Conservation (phyloP, 257 asterid genomes). For the Solanum etuberosum region DNA sequence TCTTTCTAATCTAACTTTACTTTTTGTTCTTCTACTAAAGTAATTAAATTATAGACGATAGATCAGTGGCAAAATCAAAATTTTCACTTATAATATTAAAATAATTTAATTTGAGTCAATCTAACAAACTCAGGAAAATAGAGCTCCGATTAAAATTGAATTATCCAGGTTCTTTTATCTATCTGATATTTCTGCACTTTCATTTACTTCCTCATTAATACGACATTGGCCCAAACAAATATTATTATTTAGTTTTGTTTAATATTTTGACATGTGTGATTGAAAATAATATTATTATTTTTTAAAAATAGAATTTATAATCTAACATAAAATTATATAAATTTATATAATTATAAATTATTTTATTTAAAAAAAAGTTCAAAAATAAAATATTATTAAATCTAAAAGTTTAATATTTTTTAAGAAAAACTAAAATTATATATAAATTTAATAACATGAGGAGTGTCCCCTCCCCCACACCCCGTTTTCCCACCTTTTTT, state of each 20-base stretch:
- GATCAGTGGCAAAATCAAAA: too few relatives aligned
- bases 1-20: neutral
- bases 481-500: neutral
- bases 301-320: neutral
- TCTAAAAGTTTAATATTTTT: neutral
- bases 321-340: neutral
- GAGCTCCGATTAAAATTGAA: fast-evolving
- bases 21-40: neutral
- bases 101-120: neutral
- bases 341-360: neutral
- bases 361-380: neutral
- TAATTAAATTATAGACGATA: neutral
- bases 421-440: neutral
- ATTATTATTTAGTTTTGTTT: neutral
- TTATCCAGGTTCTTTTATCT: neutral
- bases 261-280: neutral
- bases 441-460: neutral
- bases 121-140: neutral
- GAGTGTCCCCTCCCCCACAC: neutral
- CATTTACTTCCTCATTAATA: neutral
- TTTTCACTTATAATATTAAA: too few relatives aligned
- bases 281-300: neutral
- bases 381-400: neutral
- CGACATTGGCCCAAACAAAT: neutral
- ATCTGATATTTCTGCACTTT: neutral